Percentiles rank a stretch among this genome's conserved stretches.
phyloP scores from a whole-genome alignment of 306 rosid genomes.

The Sophora flavescens region DNA sequence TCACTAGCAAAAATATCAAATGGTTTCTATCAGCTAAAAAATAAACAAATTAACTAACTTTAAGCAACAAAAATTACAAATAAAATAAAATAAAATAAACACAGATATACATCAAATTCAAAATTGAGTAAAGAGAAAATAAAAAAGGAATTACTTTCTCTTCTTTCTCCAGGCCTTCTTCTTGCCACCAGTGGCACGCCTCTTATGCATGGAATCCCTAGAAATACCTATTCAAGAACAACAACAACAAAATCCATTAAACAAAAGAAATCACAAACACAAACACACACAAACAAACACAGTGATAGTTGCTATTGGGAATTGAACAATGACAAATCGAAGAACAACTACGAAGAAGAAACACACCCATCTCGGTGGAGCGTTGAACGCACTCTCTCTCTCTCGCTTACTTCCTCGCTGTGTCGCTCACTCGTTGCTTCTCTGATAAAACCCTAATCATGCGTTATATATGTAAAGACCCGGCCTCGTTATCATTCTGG shows the following conservation, averaged over 20 bases:
- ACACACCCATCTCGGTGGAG: neutral
- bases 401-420: neutral
- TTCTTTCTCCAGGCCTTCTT: slow-evolving; percentile 51
- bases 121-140: neutral
- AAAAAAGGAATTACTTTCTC: slow-evolving; percentile 42
- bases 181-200: slow-evolving; percentile 55
- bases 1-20: neutral
- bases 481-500: neutral
- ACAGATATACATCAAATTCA: neutral
- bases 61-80: neutral
- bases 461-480: neutral
- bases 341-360: neutral
- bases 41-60: neutral
- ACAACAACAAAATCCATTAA: neutral
- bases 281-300: neutral
- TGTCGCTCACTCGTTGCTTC: neutral
- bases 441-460: neutral
- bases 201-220: slow-evolving; percentile 51
- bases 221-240: slow-evolving; percentile 41
- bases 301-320: neutral
- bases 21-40: too few relatives aligned
- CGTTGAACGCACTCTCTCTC: neutral
- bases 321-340: too few relatives aligned
- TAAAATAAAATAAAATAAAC: neutral
- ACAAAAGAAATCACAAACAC: neutral